These are phyloP conservation scores for Fusarium tricinctum DNA, from an alignment of 2,329 filamentous ascomycete species.

Conservation along the genomic window DNA sequence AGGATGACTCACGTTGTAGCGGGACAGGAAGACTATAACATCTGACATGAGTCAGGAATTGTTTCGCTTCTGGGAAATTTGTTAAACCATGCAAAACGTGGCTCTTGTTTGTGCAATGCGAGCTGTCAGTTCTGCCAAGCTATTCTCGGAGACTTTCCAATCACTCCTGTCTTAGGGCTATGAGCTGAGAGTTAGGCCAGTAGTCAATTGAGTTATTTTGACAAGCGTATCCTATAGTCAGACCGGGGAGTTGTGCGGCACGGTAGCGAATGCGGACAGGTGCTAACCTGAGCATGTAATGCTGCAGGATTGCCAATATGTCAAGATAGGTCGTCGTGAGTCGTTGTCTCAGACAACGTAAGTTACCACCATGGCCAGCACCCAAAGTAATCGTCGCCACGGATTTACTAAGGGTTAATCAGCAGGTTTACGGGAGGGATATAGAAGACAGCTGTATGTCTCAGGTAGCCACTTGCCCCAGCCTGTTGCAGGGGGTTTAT, in stretches of 20 bases:
- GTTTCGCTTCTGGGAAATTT: background rate
- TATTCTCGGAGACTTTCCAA: constrained; percentile 31
- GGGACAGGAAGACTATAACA: background rate
- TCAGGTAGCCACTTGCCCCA: background rate
- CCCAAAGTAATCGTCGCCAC: background rate
- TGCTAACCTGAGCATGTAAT: background rate
- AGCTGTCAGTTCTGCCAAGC: constrained; percentile 38
- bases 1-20: constrained; percentile 9
- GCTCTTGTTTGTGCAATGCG: constrained; percentile 18
- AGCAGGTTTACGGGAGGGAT: background rate
- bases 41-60: constrained; percentile 3
- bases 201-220: background rate
- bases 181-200: background rate
- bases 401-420: background rate
- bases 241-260: no score
- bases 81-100: constrained; percentile 6
- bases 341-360: constrained; percentile 1
- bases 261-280: background rate
- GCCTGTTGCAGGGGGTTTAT: background rate
- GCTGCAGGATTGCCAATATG: background rate
- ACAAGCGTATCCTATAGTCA: no score
- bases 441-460: background rate
- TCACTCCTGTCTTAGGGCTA: background rate
- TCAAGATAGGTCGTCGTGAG: constrained; percentile 5
- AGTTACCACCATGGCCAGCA: background rate